Base-by-base conservation (phyloP, 164 flowering plant species). In the Amborella trichopoda region DNA sequence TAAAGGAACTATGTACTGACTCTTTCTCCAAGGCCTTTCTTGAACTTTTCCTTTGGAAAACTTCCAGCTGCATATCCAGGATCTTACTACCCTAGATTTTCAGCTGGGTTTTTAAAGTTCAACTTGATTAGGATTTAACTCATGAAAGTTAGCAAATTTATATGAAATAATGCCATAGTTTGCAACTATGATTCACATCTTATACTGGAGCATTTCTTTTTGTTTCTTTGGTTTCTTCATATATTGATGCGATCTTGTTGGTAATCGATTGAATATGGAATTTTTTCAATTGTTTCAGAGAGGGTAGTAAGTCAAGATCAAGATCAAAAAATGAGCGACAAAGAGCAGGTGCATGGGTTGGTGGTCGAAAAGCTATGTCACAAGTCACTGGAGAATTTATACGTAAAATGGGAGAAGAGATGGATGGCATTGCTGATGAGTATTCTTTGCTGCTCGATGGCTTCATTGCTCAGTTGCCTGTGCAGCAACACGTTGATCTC, bases 401-500 rank as follows among this genome's bases (percentile, higher is more conserved):
- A 41, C 68, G 56, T 42, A 75, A 58, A 47, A 81, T 78, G 73
- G 77, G 75, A 28, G 74, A 67, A 56, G 96, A 85, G 23, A 67
- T 93, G 42, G 87, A 77, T 53, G 62, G 55, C 44, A 52, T 81
- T 62, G 71, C 84, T 18, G 75, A 75, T 26, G 94, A 93, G 50
- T 93, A 85, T 50, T 76, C 81, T 36, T 62, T 74, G 46, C 48
- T 79, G 56, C 81, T 88, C 22, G 81, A 73, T 44, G 91, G 77
- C 11, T 93, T 88, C 65, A 72, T 93, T 55, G 63, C 91, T 45
- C 83, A 73, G 60, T 71, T 93, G 70, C 99, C 99, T 3, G 55
- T 93, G 55, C 95, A 93, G 59, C 91, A 85, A 56, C 94, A 83
- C 39, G 73, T 93, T 53, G 99, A 93, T 68, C 58, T 93, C 46